These are phyloP conservation scores for Solanum rostratum DNA, from an alignment of 257 asterid species.

Conservation along the genomic window DNA sequence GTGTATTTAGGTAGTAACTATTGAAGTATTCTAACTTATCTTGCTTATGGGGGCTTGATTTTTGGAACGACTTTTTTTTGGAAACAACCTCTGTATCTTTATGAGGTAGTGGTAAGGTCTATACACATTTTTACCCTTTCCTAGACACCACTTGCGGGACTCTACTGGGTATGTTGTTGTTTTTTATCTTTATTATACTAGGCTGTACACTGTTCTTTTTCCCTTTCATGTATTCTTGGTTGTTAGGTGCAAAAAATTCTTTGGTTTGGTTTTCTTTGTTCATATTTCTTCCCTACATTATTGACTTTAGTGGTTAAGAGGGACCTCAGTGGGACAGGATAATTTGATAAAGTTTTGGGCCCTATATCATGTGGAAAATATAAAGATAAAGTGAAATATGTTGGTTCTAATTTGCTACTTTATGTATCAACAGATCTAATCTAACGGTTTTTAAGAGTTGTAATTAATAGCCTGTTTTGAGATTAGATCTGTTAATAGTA, in stretches of 20 bases:
- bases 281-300: slow-evolving; percentile 1
- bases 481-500: slow-evolving; percentile 16
- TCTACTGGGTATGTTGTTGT: too few species aligned
- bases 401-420: slow-evolving; percentile 9
- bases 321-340: slow-evolving; percentile 27
- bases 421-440: slow-evolving; percentile 18
- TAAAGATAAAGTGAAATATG: slow-evolving; percentile 6
- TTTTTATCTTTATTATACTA: neutral
- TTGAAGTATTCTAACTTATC: neutral
- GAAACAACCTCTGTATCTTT: too few species aligned
- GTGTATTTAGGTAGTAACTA: neutral
- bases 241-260: slow-evolving; percentile 19
- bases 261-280: slow-evolving; percentile 13
- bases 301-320: slow-evolving; percentile 25
- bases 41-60: too few species aligned
- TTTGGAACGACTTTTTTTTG: too few species aligned
- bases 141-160: too few species aligned
- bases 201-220: neutral
- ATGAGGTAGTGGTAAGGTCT: too few species aligned
- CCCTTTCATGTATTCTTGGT: slow-evolving; percentile 9
- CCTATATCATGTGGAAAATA: slow-evolving; percentile 23
- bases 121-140: too few species aligned
- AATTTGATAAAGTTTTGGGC: slow-evolving; percentile 10
- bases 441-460: slow-evolving; percentile 11
- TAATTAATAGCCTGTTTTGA: slow-evolving; percentile 17